phyloP scores from a whole-genome alignment of 495 filamentous ascomycete species.

The Penicillium turbatum region DNA sequence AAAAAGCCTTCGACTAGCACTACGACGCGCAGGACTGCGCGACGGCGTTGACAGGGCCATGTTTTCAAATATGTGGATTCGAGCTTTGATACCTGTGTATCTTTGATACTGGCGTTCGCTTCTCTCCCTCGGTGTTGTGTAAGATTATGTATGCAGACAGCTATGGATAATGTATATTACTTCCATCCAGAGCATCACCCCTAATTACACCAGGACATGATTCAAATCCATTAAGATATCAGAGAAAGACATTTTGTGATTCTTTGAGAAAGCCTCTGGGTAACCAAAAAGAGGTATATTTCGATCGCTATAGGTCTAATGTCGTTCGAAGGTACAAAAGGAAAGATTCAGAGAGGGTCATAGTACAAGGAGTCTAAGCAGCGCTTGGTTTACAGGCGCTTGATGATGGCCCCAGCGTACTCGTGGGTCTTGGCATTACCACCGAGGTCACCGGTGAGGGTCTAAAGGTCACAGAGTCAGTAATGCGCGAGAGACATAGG shows the following conservation, averaged over 20 bases:
- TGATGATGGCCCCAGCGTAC: conserved; percentile 88
- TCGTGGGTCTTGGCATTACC: conserved; percentile 90
- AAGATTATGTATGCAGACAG: conserved; percentile 5
- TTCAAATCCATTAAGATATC: neutral
- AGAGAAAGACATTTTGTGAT: neutral
- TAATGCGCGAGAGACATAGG: neutral
- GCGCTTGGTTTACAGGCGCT: conserved; percentile 59
- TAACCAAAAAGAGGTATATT: conserved; percentile 37
- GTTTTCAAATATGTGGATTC: conserved; percentile 2
- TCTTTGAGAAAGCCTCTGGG: conserved; percentile 11
- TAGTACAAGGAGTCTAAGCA: conserved; percentile 35
- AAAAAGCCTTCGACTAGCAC: conserved; percentile 30
- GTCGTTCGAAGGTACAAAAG: conserved; percentile 41
- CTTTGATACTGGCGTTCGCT: conserved; percentile 15
- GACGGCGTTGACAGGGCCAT: conserved; percentile 29
- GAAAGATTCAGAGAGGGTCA: conserved; percentile 33
- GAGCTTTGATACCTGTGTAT: conserved; percentile 28
- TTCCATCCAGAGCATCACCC: neutral
- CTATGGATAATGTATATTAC: neutral
- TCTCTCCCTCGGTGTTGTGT: conserved; percentile 6
- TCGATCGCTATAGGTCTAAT: conserved; percentile 44
- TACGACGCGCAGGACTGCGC: conserved; percentile 32
- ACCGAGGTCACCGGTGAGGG: conserved; percentile 89
- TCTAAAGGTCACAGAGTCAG: conserved; percentile 31
- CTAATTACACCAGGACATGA: neutral